Conservation (phyloP, 345 rosid species). For the Eucalyptus shirleyi region DNA sequence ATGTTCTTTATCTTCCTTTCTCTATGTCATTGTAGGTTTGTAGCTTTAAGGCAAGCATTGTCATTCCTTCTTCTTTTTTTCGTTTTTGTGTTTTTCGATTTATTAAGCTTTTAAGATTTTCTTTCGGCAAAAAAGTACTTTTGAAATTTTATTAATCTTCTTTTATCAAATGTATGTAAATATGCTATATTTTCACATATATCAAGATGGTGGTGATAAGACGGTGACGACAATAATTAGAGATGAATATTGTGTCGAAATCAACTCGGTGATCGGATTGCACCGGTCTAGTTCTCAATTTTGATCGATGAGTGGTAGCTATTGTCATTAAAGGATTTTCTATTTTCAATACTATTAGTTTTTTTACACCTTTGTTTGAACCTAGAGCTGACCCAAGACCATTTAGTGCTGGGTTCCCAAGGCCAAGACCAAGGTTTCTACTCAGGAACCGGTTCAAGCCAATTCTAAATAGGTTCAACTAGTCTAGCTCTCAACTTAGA, state of each 20-base stretch:
- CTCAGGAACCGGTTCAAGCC: background rate
- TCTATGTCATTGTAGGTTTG: background rate
- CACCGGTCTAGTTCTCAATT: background rate
- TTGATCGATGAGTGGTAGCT: background rate
- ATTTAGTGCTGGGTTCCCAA: background rate
- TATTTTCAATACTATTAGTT: background rate
- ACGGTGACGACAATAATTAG: fast-evolving
- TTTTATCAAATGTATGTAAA: background rate
- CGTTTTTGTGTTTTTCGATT: no score
- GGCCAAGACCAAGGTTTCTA: background rate
- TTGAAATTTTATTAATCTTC: background rate
- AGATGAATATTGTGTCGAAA: no score
- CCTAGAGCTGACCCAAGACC: background rate
- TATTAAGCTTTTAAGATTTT: background rate
- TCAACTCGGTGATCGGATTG: no score
- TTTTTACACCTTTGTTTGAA: background rate
- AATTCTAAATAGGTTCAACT: background rate
- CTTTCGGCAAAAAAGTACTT: background rate
- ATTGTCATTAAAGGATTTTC: background rate
- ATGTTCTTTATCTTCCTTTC: background rate
- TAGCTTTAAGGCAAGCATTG: background rate
- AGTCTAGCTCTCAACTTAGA: background rate
- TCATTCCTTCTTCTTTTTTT: no score
- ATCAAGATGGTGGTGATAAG: no score
- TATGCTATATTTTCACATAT: no score